Conservation (phyloP, 768 basidiomycete species). For the Amanita pseudoporphyria region DNA sequence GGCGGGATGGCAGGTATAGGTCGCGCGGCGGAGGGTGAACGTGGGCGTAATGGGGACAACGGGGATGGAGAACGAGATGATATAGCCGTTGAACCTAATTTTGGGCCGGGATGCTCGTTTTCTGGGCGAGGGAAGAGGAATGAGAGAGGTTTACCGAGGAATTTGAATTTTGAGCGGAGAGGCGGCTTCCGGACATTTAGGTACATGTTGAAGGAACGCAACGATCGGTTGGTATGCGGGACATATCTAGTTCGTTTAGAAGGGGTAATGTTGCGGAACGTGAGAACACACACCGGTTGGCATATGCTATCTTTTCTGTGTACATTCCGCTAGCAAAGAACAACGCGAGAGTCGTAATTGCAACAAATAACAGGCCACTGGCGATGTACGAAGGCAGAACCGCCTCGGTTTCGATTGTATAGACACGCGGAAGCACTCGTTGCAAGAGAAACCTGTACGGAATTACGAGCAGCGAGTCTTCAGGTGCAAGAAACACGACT, state of each 20-base stretch:
- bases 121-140: conserved; percentile 46
- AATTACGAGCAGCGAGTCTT: conserved; percentile 55
- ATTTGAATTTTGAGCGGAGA: conserved; percentile 46
- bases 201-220: conserved; percentile 94
- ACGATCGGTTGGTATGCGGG: conserved; percentile 86
- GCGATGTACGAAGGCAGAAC: conserved; percentile 65
- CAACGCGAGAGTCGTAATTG: conserved; percentile 81
- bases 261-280: not conserved
- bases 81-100: conserved; percentile 16
- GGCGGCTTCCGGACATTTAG: conserved; percentile 86
- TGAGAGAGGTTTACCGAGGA: conserved; percentile 38
- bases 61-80: conserved; percentile 27
- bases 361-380: conserved; percentile 76
- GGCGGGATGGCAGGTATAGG: conserved; percentile 82
- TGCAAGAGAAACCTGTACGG: conserved; percentile 48
- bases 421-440: conserved; percentile 41
- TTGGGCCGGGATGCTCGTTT: conserved; percentile 10
- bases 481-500: conserved; percentile 59
- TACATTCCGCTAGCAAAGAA: conserved; percentile 98
- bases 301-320: conserved; percentile 91
- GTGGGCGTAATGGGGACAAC: conserved; percentile 23
- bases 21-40: conserved; percentile 19
- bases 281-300: conserved; percentile 62
- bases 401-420: conserved; percentile 30
- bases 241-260: conserved; percentile 67